Percentiles rank a stretch among this genome's conserved stretches.
Conservation (phyloP, 208 protist genomes). For the Leishmania aethiopica region DNA sequence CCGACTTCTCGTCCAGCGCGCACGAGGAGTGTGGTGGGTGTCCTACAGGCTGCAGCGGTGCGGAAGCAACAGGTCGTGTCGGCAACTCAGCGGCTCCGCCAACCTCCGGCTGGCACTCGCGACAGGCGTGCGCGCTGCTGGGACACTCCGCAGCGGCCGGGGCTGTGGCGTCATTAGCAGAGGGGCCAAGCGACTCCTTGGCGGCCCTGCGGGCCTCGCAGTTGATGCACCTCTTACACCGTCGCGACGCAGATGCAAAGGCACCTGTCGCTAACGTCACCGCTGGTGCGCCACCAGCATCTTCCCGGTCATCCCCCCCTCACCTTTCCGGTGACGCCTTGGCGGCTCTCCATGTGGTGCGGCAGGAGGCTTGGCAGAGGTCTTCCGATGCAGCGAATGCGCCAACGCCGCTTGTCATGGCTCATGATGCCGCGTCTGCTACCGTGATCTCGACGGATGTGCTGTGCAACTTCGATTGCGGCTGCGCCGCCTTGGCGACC, state of each 20-base stretch:
- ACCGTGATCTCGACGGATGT: conserved; percentile 5
- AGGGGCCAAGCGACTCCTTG: background rate
- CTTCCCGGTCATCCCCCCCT: background rate
- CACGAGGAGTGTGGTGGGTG: background rate
- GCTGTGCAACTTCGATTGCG: conserved; percentile 21
- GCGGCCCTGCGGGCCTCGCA: background rate
- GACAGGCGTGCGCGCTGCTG: background rate
- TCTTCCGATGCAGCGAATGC: background rate
- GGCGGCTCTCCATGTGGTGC: conserved; percentile 5
- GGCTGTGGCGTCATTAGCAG: background rate
- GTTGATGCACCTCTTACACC: background rate
- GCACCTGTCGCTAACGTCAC: background rate
- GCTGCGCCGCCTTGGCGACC: conserved; percentile 25
- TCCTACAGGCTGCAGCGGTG: background rate
- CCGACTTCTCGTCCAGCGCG: background rate
- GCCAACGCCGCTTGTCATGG: background rate
- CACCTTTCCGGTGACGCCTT: background rate
- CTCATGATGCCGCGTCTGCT: background rate
- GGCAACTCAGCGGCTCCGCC: background rate
- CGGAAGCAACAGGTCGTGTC: background rate
- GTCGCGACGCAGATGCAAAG: background rate
- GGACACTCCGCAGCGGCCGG: background rate
- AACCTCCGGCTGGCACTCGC: background rate
- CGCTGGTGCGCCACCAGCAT: background rate
- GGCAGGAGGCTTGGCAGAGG: background rate